These are phyloP conservation scores for Odontarrhena argentea DNA, from an alignment of 345 rosid species.

Conservation along the genomic window DNA sequence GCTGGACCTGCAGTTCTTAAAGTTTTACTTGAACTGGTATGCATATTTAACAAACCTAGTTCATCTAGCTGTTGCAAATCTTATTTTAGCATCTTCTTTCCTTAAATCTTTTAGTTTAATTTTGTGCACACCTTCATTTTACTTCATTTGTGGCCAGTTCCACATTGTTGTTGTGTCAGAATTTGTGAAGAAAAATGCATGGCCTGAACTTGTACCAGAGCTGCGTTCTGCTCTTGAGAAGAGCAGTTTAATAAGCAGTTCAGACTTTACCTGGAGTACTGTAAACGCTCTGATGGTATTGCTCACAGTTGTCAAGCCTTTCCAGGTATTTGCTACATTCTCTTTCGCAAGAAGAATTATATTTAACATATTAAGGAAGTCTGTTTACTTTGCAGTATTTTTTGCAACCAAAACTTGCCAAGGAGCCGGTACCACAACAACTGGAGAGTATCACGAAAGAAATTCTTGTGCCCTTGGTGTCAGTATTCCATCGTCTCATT, in stretches of 20 bases:
- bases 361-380: background rate
- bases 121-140: slow-evolving; percentile 22
- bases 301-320: slow-evolving; percentile 73
- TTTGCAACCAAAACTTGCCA: slow-evolving; percentile 74
- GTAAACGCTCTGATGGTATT: slow-evolving; percentile 64
- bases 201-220: slow-evolving; percentile 82
- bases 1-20: slow-evolving; percentile 68
- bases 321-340: slow-evolving; percentile 57
- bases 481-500: slow-evolving; percentile 56
- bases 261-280: slow-evolving; percentile 53
- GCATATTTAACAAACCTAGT: slow-evolving; percentile 8
- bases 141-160: slow-evolving; percentile 51
- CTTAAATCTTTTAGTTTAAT: background rate
- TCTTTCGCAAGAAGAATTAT: background rate
- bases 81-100: slow-evolving; percentile 5
- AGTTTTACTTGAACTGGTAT: slow-evolving; percentile 78
- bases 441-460: slow-evolving; percentile 68
- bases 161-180: slow-evolving; percentile 59
- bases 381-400: slow-evolving; percentile 61
- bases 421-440: slow-evolving; percentile 82
- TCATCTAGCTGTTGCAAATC: slow-evolving; percentile 1
- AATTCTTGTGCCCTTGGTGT: slow-evolving; percentile 68
- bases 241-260: slow-evolving; percentile 50
- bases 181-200: slow-evolving; percentile 66
- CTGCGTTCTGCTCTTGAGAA: slow-evolving; percentile 62